Conservation (phyloP, 1,284 basidiomycete genomes). For the Cryptococcus sp. region DNA sequence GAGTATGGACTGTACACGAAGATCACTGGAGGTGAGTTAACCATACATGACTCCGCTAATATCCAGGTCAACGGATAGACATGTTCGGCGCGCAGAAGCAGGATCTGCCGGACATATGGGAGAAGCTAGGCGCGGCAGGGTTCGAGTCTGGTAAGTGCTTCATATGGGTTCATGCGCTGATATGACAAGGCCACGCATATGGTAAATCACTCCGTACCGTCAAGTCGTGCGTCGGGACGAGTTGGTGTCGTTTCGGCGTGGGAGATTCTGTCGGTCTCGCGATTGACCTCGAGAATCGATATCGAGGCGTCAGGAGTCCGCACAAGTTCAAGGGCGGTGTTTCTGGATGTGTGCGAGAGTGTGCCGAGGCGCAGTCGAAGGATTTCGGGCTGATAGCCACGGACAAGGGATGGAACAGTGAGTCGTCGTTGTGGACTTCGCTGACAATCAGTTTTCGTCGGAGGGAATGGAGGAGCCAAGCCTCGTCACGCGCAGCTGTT, state of each 20-base stretch:
- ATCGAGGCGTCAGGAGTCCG: conserved; percentile 67
- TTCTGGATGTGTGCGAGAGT: conserved; percentile 71
- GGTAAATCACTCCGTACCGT: conserved; percentile 64
- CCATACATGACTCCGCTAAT: conserved; percentile 5
- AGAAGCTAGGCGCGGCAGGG: conserved; percentile 65
- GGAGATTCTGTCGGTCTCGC: conserved; percentile 76
- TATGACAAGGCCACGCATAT: conserved; percentile 61
- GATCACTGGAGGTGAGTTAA: conserved; percentile 58
- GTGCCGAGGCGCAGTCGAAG: conserved; percentile 73
- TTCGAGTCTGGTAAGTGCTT: conserved; percentile 64
- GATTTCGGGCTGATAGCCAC: conserved; percentile 79
- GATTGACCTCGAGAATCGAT: conserved; percentile 70
- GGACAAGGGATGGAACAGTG: conserved; percentile 73
- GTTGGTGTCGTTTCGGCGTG: conserved; percentile 74
- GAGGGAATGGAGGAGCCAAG: conserved; percentile 72
- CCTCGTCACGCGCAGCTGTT: conserved; percentile 63
- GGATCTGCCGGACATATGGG: conserved; percentile 76
- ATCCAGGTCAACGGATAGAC: conserved; percentile 65
- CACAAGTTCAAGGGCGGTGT: conserved; percentile 82
- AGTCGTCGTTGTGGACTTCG: conserved; percentile 21
- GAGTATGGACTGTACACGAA: conserved; percentile 73
- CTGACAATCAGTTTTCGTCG: conserved; percentile 62
- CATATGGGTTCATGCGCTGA: no score
- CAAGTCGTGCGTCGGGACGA: conserved; percentile 63
- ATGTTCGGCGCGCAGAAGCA: conserved; percentile 73